Evolutionary conservation across 768 basidiomycete species (phyloP), one percentile per base, ranked within the genome.

Genomic region (Suillus fuscotomentosus): DNA sequence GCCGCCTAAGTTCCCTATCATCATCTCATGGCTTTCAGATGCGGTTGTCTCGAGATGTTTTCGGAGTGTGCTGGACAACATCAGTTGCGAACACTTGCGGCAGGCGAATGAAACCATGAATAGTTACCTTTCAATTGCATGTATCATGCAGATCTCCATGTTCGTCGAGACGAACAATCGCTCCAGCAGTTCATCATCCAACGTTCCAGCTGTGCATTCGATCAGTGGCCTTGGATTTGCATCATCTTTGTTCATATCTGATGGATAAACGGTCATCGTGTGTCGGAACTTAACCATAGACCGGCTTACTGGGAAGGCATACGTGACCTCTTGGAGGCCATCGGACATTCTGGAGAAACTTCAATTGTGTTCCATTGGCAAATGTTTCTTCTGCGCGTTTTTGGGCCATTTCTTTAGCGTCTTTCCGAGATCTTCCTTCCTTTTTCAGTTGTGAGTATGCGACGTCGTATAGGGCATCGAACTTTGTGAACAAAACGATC

Each of bases 401-500:
- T 9, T 68, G 63, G 56, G 73, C 68, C 38, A 50, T 57, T 36
- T 42, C 31, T 45, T 43, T 17, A 14, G 69, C 73, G 2, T 64
- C 43, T 14, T 67, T 20, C 39, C 39, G 22, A 39, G 60, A 64
- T 51, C 65, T 13, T 27, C 65, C 70, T 14, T 69, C 54, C 22
- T 60, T 45, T 48, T 57, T 17, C 10, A 71, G 63, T 34, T 60
- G 10, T 14, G 66, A 43, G 43, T 66, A 74, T 60, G 71, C 71
- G 54, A 67, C 59, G 41, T n/a, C 45, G 47, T 72, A 60, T 8
- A 78, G 59, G 31, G 68, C 73, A 64, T 81, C 79, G 43, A 75
- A 74, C 60, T 80, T 80, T 1, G 77, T 80, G 65, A 81, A 79
- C 41, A 81, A 56, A 0, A 72, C 73, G 34, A 81, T 69, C 3